Percentiles rank a stretch among this genome's conserved stretches.
Conservation (phyloP, 1,284 basidiomycete species). For the Moesziomyces globuligerus region DNA sequence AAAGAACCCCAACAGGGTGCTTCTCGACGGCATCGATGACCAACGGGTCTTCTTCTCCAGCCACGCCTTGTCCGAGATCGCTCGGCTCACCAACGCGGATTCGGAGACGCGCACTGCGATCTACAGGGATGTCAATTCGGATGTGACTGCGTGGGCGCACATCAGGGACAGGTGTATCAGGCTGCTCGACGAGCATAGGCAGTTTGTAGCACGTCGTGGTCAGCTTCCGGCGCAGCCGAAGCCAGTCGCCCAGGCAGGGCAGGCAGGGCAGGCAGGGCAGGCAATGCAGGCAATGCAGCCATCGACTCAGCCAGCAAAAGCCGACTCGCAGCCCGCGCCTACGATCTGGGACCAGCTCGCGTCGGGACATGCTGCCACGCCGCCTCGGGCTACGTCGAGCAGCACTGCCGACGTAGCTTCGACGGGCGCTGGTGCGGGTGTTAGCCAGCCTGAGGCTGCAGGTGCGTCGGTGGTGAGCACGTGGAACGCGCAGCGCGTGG, state of each 20-base stretch:
- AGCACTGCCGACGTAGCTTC: background rate
- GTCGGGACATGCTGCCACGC: too few species aligned
- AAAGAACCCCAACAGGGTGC: conserved; percentile 38
- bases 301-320: too few species aligned
- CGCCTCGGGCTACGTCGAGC: conserved; percentile 6
- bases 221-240: conserved; percentile 1
- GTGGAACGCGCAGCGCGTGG: background rate
- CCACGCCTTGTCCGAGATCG: conserved; percentile 49
- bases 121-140: conserved; percentile 50
- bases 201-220: conserved; percentile 24
- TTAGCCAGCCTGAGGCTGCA: conserved; percentile 1
- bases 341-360: conserved; percentile 44
- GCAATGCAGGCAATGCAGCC: conserved; percentile 13
- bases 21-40: conserved; percentile 51
- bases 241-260: background rate
- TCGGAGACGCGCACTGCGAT: conserved; percentile 25
- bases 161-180: conserved; percentile 41
- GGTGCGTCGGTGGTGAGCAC: conserved; percentile 9
- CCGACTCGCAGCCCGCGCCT: conserved; percentile 1
- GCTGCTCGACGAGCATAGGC: conserved; percentile 29
- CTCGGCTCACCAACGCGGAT: conserved; percentile 34
- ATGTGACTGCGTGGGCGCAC: conserved; percentile 38
- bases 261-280: background rate
- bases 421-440: background rate
- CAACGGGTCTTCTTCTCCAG: conserved; percentile 48